Base-by-base conservation (phyloP, 2,329 filamentous ascomycete genomes). In the Pseudogymnoascus sp. region DNA sequence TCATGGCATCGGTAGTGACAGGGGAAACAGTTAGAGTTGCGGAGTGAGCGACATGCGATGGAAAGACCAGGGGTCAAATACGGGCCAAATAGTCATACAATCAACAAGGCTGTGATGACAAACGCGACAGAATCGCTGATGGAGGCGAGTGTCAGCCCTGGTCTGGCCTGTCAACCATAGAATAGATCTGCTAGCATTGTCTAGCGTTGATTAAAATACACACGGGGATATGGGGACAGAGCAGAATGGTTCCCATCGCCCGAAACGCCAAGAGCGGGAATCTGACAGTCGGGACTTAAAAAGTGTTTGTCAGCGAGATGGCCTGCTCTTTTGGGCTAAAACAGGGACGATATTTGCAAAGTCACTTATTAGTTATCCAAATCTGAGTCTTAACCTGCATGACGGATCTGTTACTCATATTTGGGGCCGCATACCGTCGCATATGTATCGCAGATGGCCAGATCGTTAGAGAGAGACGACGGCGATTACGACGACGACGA, bases 401-500 rank as follows among this genome's bases (percentile, higher is more conserved):
- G 44, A 55, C 44, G 27, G 44, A 55, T 31, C 27, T 33, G 44
- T 55, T 55, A 55, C 44, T 55, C 44, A 55, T 55, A 55, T 17
- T 17, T 17, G n/a, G 13, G 17, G n/a, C n/a, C 31, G 27, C 27
- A 33, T 31, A 55, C 27, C 17, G n/a, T n/a, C 31, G 27, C 27
- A 33, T 31, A 55, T 55, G 8, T 12, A 12, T 5, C 13, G n/a
- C 33, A 31, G 9, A 17, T 15, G 27, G 29, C 44, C 10, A 12
- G 44, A 33, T 31, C 31, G 27, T 12, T 31, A 2, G 8, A 55
- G 29, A 5, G 35, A 10, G 35, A 36, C 10, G 10, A 17, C 4
- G 17, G 17, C 5, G 27, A 31, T 13, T 10, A 44, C 44, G 44
- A 25, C 17, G 17, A 31, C 27, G 44, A 17, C 27, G 29, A 55